These are phyloP conservation scores for Plasmodium reichenowi DNA, from an alignment of 169 alveolate species.

Conservation along the genomic window DNA sequence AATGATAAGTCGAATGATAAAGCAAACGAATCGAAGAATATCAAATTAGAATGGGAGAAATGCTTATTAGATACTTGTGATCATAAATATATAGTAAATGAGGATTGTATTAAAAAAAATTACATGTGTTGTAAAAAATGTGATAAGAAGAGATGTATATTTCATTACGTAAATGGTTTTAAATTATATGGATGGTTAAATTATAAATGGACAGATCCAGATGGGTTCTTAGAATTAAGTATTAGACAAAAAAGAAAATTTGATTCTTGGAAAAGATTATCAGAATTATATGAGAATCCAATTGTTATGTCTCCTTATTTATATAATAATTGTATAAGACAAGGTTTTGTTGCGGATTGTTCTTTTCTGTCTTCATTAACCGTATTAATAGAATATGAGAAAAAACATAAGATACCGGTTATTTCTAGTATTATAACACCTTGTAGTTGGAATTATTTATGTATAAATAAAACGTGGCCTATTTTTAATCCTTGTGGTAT, in stretches of 20 bases:
- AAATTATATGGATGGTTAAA: constrained; percentile 77
- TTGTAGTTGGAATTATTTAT: constrained; percentile 39
- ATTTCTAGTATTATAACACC: constrained; percentile 78
- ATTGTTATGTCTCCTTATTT: constrained; percentile 79
- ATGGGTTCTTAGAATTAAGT: constrained; percentile 83
- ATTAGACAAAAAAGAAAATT: constrained; percentile 83
- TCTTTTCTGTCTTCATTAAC: constrained; percentile 92
- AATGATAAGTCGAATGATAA: background rate
- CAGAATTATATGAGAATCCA: constrained; percentile 76
- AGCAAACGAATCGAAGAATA: background rate
- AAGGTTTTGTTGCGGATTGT: constrained; percentile 95
- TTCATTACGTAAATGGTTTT: constrained; percentile 51
- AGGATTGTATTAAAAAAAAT: constrained; percentile 47
- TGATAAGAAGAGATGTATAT: constrained; percentile 64
- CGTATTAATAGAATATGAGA: constrained; percentile 91
- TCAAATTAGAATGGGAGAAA: background rate
- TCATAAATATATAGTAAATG: constrained; percentile 53
- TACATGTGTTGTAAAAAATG: constrained; percentile 33
- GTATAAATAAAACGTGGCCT: constrained; percentile 71
- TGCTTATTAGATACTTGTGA: constrained; percentile 2
- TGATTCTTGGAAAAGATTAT: constrained; percentile 84
- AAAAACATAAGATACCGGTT: constrained; percentile 84
- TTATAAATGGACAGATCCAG: constrained; percentile 88
- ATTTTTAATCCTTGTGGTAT: constrained; percentile 87
- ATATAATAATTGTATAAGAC: constrained; percentile 85